Base-by-base conservation (phyloP, 495 filamentous ascomycete genomes). In the Penicillium bialowiezense region DNA sequence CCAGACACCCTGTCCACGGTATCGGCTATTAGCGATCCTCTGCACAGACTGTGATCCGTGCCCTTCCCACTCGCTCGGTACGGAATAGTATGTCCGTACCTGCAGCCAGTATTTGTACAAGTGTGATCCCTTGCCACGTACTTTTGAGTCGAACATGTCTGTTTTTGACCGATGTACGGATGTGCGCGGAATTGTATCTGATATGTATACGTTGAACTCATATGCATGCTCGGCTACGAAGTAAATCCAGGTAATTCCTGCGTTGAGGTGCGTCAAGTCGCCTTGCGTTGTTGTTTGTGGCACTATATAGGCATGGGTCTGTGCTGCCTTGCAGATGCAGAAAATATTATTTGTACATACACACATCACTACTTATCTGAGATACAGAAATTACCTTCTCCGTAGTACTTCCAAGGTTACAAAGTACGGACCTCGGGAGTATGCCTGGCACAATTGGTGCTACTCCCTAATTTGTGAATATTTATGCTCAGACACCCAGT, bases 121-220 rank as follows among this genome's bases (percentile, higher is more conserved):
- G n/a, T n/a, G n/a, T n/a, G n/a, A n/a, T 23, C 19, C 17, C 37
- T 35, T 46, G 45, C 45, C 45, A 40, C 36, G 45, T 48, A 48
- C 36, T 40, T 48, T 48, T 38, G 36, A 0, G 20, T 4, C 2
- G 18, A 17, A 48, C 35, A 31, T 39, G 45, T 40, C 26, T 14
- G 5, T 48, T 31, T 48, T 26, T 2, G 20, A 3, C 17, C 17
- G 3, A 44, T 17, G 23, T 28, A 17, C 41, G 28, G 26, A 23
- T 32, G 29, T 5, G 29, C 7, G 12, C 29, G 17, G 20, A 14
- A 29, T 33, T 20, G 19, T 39, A 29, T 26, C 18, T 38, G 34
- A 23, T 12, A 32, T 32, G n/a, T 8, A 32, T 32, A 13, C 12
- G 12, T 32, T 8, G 29, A 4, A 45, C 7, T 19, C 18, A 45